These are phyloP conservation scores for Oemleria cerasiformis DNA, from an alignment of 306 rosid genomes.

Conservation along the genomic window DNA sequence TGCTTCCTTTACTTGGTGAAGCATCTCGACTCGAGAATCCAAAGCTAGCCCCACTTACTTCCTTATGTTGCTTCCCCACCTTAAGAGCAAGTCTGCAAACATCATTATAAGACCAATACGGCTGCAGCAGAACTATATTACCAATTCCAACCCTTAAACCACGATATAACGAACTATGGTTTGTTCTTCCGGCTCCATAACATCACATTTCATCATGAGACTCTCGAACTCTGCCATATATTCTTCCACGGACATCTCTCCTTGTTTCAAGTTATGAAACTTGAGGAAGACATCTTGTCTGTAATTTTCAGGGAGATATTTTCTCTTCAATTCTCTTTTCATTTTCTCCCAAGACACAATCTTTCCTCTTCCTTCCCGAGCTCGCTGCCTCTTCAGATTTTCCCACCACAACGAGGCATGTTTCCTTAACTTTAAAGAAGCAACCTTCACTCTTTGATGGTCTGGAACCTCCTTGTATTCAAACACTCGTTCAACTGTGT, in stretches of 20 bases:
- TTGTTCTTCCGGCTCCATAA: neutral
- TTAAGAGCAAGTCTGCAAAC: neutral
- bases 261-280: neutral
- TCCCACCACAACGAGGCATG: neutral
- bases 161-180: neutral
- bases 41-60: neutral
- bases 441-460: neutral
- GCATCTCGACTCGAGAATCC: neutral
- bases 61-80: neutral
- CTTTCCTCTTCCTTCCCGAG: neutral
- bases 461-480: neutral
- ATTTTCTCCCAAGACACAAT: neutral
- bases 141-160: neutral
- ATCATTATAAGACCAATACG: neutral
- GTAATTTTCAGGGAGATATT: neutral
- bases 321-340: neutral
- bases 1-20: neutral
- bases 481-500: neutral
- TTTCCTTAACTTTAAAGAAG: neutral
- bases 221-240: neutral
- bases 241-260: neutral
- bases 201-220: neutral
- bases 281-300: neutral
- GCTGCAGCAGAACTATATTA: neutral
- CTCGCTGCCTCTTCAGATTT: neutral